phyloP scores from a whole-genome alignment of 2,329 filamentous ascomycete species.

The Thielaviopsis ethacetica region DNA sequence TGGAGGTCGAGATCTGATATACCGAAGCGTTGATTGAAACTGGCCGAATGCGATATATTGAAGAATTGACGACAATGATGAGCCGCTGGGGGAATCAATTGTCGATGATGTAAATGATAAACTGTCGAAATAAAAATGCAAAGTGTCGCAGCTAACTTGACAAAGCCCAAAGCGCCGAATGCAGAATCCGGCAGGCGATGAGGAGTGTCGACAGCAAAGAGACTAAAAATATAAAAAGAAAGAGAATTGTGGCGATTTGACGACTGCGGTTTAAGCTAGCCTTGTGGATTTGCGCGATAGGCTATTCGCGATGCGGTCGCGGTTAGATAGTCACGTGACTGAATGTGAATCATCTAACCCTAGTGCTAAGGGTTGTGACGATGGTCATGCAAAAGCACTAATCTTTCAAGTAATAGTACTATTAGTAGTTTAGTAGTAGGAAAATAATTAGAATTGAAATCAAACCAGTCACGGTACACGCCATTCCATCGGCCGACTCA shows the following conservation, averaged over 20 bases:
- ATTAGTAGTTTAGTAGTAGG: too few species aligned
- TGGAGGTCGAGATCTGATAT: constrained; percentile 5
- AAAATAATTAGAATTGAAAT: too few species aligned
- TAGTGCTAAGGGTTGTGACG: neutral
- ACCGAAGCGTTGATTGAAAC: neutral
- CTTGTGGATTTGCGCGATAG: neutral
- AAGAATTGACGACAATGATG: neutral
- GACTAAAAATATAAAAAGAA: neutral
- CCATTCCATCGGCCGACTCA: too few species aligned
- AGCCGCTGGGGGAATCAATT: neutral
- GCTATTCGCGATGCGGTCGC: neutral
- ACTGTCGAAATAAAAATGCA: too few species aligned
- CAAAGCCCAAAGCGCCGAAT: neutral
- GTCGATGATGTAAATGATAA: too few species aligned
- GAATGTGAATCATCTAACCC: neutral
- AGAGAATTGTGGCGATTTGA: neutral
- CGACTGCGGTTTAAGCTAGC: neutral
- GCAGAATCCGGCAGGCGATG: neutral
- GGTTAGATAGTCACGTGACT: neutral
- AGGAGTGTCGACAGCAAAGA: neutral
- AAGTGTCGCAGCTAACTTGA: neutral
- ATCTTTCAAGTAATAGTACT: too few species aligned
- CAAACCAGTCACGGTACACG: too few species aligned
- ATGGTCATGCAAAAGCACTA: too few species aligned
- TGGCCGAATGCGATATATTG: neutral